Base-by-base conservation (phyloP, 2,329 filamentous ascomycete genomes). In the Pyricularia grisea region DNA sequence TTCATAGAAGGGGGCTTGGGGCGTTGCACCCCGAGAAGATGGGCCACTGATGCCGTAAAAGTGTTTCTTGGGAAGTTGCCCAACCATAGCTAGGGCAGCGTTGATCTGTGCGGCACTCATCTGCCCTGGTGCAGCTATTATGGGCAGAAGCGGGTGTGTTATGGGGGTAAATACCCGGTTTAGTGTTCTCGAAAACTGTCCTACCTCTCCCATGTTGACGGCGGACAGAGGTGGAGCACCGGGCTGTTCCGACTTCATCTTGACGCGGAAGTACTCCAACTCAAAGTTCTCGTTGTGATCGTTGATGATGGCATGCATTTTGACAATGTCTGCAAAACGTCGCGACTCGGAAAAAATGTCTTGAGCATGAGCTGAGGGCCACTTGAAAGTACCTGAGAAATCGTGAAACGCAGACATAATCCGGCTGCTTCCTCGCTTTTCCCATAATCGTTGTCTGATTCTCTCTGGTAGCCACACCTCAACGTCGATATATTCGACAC, bases 361-460 rank as follows among this genome's bases (percentile, higher is more conserved):
- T 74, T 91, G 87, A 1, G 92, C 92, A 72, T 91, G 85, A 7
- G 85, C 79, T 0, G 91, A 92, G 0, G 90, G 90, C 92, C 92
- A 96, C 74, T 90, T 92, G 83, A 94, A 94, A 0, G 83, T 89
- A 1, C 92, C 91, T 0, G 92, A 93, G 75, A 94, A 94, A 80
- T 95, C 92, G 77, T 96, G 93, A 75, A 94, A 95, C 14, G 93
- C 92, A n/a, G 92, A 94, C 82, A 96, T 93, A 78, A 97, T 93
- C 72, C 90, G 90, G 74, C 90, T 94, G 78, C 88, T 91, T 2
- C 92, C 92, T 72, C 90, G 90, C 68, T 87, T 84, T 73, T 90
- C 86, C 68, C 88, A 90, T 11, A 96, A 79, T 70, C 82, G 84
- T 71, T 83, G 83, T 71, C 92, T 84, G 69, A 96, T 92, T 7